Conservation (phyloP, 1,139 yeast species). For the Torulaspora pretoriensis region DNA sequence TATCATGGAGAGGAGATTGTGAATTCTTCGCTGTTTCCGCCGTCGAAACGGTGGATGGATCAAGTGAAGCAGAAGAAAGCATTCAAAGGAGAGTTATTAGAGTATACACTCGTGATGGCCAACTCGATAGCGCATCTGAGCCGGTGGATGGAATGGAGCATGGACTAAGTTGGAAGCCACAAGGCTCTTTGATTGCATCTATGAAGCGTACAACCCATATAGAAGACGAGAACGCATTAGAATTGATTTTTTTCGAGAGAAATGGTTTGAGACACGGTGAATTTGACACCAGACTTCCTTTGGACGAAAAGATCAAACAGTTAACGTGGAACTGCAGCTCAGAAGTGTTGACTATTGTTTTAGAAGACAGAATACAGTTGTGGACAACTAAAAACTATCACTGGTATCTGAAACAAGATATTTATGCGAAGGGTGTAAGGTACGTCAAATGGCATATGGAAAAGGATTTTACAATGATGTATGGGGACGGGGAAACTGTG, state of each 20-base stretch:
- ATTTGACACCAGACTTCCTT: conserved; percentile 63
- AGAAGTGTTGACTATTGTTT: conserved; percentile 68
- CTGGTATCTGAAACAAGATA: conserved; percentile 89
- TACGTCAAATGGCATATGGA: conserved; percentile 85
- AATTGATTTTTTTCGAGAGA: conserved; percentile 78
- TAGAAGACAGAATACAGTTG: conserved; percentile 60
- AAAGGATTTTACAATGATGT: conserved; percentile 68
- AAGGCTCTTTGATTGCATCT: conserved; percentile 82
- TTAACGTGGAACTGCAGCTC: conserved; percentile 81
- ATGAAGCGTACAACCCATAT: conserved; percentile 51
- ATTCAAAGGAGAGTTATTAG: conserved; percentile 71
- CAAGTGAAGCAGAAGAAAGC: conserved; percentile 30
- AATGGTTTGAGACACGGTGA: conserved; percentile 92
- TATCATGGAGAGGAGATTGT: conserved; percentile 96
- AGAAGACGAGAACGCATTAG: conserved; percentile 38
- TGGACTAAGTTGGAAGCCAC: conserved; percentile 81
- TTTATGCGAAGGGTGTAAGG: conserved; percentile 41
- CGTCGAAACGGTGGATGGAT: conserved; percentile 44
- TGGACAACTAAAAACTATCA: conserved; percentile 94
- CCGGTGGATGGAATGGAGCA: conserved; percentile 82
- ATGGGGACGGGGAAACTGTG: conserved; percentile 51
- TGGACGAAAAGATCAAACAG: conserved; percentile 46
- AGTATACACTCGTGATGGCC: conserved; percentile 76
- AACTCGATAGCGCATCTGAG: conserved; percentile 79
- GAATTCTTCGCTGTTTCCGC: conserved; percentile 71